Conservation (phyloP, 805 yeast species). For the Myxozyma kluyveri region DNA sequence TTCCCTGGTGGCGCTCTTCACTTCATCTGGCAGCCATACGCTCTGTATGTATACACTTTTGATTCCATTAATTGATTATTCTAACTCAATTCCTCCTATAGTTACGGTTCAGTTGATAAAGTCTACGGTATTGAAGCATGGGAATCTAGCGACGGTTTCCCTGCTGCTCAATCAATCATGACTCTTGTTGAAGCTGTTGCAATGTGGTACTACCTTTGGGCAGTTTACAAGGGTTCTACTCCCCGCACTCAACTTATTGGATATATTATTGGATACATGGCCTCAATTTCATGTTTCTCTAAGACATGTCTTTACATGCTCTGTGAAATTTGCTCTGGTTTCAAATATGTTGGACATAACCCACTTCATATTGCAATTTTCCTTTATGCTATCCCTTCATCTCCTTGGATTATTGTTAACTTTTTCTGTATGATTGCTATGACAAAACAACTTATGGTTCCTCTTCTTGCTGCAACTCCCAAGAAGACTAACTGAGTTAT, state of each 20-base stretch:
- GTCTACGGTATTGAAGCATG: conserved; percentile 25
- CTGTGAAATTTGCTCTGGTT: conserved; percentile 21
- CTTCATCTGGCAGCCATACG: conserved; percentile 26
- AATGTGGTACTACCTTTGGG: conserved; percentile 14
- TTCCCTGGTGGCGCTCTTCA: conserved; percentile 29
- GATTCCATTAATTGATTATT: background rate
- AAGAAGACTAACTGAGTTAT: conserved; percentile 20
- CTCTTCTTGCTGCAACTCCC: conserved; percentile 3
- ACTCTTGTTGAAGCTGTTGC: conserved; percentile 19
- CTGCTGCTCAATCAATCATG: conserved; percentile 23
- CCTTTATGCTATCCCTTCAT: conserved; percentile 19
- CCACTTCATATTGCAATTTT: conserved; percentile 4
- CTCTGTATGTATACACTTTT: conserved; percentile 12
- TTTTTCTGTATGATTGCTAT: conserved; percentile 13
- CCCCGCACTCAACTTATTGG: conserved; percentile 14
- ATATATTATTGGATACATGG: conserved; percentile 17
- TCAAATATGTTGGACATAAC: conserved; percentile 29
- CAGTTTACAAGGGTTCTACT: conserved; percentile 3
- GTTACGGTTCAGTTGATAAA: conserved; percentile 24
- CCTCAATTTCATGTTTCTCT: conserved; percentile 25
- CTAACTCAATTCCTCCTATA: background rate
- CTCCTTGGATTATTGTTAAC: conserved; percentile 20
- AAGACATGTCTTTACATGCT: conserved; percentile 27
- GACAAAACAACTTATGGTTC: conserved; percentile 9
- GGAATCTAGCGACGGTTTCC: conserved; percentile 23